Base-by-base conservation (phyloP, 768 basidiomycete genomes). In the Kwoniella shandongensis region DNA sequence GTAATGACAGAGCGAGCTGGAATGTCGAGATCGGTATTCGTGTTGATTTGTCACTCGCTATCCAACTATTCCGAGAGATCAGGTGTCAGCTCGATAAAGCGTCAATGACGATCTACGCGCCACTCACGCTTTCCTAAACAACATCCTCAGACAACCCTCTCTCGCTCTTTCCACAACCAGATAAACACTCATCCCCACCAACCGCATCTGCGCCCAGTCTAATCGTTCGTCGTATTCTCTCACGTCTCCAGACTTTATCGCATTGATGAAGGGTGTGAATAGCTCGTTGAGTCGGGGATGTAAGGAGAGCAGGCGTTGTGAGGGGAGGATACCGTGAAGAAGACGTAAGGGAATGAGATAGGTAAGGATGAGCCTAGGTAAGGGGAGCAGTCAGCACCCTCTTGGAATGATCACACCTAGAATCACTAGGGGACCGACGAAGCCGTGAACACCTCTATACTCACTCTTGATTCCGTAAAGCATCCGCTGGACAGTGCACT, bases 271-370 rank as follows among this genome's bases (percentile, higher is more conserved):
- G 0, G 91, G 90, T 2, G 79, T 69, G 77, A 87, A 97, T 2
- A 97, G 77, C 44, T 85, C 82, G 42, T 82, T 75, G 18, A 97
- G 80, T 3, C 83, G 79, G 1, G 89, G 87, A 75, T 89, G 91
- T 4, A 84, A 83, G 27, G 81, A 65, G 63, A 94, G 79, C 20
- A 98, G 81, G 54, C 81, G 82, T 30, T 76, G 63, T 0, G 91
- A 86, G 11, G 94, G 94, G 26, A 96, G 81, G 59, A 89, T 86
- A 2, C 94, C 96, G 57, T 85, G 86, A 39, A 96, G 80, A 38
- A 99, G 85, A 17, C 88, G 87, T 13, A 98, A 81, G 0, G 94
- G 91, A 51, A 98, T 84, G 32, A 98, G 83, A 74, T 90, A 96
- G 22, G 87, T 88, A 50, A 98, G 79, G 54, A 97, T 92, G 10